Percentiles rank a stretch among this genome's conserved stretches.
phyloP scores from a whole-genome alignment of 2,329 filamentous ascomycete species.

The Myotisia sp. region DNA sequence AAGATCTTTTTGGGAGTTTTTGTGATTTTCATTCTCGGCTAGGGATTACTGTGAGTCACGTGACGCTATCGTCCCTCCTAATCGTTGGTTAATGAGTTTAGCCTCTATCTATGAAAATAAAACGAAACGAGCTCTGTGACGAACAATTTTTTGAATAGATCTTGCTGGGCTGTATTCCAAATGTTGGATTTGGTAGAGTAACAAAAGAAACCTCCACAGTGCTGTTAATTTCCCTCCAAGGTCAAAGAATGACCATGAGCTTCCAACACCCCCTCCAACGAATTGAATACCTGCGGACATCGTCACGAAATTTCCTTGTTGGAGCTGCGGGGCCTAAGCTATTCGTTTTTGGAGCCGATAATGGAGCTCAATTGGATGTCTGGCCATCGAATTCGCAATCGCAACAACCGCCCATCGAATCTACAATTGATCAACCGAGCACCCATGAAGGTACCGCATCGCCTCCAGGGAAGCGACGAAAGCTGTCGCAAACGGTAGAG shows the following conservation, averaged over 20 bases:
- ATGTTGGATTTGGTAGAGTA: too few relatives aligned
- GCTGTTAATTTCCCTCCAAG: too few relatives aligned
- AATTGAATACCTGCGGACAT: slow-evolving; percentile 31
- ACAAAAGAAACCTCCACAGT: too few relatives aligned
- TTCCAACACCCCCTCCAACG: slow-evolving; percentile 49
- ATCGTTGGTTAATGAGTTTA: too few relatives aligned
- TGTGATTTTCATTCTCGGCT: slow-evolving; percentile 16
- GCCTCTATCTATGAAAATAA: too few relatives aligned
- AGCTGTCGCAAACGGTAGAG: slow-evolving; percentile 21
- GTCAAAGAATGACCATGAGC: slow-evolving; percentile 17
- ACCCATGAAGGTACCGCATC: slow-evolving; percentile 16
- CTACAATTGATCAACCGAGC: neutral
- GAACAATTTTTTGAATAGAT: too few relatives aligned
- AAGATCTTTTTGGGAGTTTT: slow-evolving; percentile 9
- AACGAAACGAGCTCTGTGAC: too few relatives aligned
- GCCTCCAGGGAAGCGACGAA: slow-evolving; percentile 33
- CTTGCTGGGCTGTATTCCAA: too few relatives aligned
- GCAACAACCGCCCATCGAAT: neutral
- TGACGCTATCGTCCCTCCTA: too few relatives aligned
- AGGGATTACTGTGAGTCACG: slow-evolving; percentile 23
- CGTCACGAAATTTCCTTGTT: slow-evolving; percentile 42
- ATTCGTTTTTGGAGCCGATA: slow-evolving; percentile 48
- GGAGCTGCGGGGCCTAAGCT: slow-evolving; percentile 61
- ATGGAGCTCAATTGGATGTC: slow-evolving; percentile 44
- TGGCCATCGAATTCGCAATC: slow-evolving; percentile 35